Evolutionary conservation across 768 basidiomycete species (phyloP), one percentile per base, ranked within the genome.

Genomic region (Tylopilus sp.): DNA sequence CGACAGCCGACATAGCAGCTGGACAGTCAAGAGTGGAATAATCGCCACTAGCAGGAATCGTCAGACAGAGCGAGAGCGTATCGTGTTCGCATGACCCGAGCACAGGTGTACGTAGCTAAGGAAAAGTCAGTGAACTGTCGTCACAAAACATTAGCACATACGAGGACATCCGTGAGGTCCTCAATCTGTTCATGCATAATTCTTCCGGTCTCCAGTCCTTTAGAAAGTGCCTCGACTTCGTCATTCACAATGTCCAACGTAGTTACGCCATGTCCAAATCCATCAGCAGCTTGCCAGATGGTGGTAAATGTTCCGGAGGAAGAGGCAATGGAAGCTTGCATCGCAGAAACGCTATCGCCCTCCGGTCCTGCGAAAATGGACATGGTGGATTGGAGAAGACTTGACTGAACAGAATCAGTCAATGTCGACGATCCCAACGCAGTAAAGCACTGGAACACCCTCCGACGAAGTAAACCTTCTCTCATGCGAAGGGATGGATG

Each of bases 271-370:
- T 92, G 94, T 0, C 85, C 95, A 71, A 93, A 96, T 6, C 92
- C 91, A 68, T 98, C 96, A 2, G 79, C 76, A 50, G 82, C 81
- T 51, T 87, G 82, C 96, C 96, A 98, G 13, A 99, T 78, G 14
- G 81, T 83, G 3, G 84, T 85, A 69, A 97, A 95, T 0, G 82
- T 76, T 1, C 94, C 95, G 0, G 89, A 79, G 7, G 86, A 90
- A 1, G 90, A 86, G 0, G 89, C 88, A 57, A 98, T 96, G 0
- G 92, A 89, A 1, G 94, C 94, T 69, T 98, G 96, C 17, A 97
- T 82, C 0, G 86, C 83, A 2, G 91, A 92, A 1, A 91, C 86
- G 0, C 79, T 74, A 65, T 91, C 93, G 1, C 82, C 85, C 50
- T 98, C 95, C 0, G 89, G 84, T 62, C 92, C 90, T 3, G 92